Evolutionary conservation across 2,329 filamentous ascomycete species (phyloP).

Genomic region (Alternaria rosae): DNA sequence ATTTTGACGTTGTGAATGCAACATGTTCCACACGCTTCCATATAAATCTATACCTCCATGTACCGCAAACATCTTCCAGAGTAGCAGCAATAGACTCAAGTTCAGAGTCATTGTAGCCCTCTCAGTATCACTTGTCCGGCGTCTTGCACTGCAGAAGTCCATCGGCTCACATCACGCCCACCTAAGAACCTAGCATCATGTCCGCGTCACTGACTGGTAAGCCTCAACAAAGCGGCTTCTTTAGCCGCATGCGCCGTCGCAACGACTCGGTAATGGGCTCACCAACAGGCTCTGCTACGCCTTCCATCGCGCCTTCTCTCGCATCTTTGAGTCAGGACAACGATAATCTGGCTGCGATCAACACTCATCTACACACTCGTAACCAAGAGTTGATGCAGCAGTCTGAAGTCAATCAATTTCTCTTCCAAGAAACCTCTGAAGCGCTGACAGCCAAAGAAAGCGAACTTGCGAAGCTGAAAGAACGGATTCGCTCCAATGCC

Average conservation of each 20-base stretch:
- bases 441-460: background rate
- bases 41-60: background rate
- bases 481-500: background rate
- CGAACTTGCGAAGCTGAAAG: background rate
- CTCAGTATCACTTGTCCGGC: background rate
- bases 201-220: background rate
- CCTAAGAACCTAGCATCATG: background rate
- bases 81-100: background rate
- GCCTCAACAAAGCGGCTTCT: background rate
- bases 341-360: background rate
- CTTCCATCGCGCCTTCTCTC: background rate
- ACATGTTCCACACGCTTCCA: background rate
- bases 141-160: background rate
- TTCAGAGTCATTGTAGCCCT: background rate
- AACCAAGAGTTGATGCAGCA: background rate
- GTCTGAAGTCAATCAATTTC: background rate
- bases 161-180: background rate
- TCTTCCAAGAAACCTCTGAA: background rate
- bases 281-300: background rate
- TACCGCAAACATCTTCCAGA: background rate
- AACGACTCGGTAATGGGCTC: background rate
- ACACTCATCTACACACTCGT: background rate
- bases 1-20: background rate
- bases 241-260: background rate
- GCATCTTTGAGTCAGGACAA: background rate